phyloP scores from a whole-genome alignment of 2,329 filamentous ascomycete species.

The Shiraia bambusicola region DNA sequence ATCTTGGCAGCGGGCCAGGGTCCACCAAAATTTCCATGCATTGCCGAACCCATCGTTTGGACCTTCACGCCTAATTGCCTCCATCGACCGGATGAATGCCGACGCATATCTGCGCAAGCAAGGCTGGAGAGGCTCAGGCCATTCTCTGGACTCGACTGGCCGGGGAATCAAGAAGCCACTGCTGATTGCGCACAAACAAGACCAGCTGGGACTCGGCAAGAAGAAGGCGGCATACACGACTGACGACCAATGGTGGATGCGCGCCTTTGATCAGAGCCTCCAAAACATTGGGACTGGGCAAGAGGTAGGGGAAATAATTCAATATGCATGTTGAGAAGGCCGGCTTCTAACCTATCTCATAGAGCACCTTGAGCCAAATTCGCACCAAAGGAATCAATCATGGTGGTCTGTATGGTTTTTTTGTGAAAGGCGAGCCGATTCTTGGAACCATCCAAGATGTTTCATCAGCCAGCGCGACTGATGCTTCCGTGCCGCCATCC shows the following conservation, averaged over 20 bases:
- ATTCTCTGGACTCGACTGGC: conserved; percentile 76
- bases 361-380: conserved; percentile 56
- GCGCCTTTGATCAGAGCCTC: conserved; percentile 87
- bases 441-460: conserved; percentile 64
- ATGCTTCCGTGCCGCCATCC: conserved; percentile 18
- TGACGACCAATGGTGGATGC: conserved; percentile 93
- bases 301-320: conserved; percentile 16
- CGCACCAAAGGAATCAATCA: conserved; percentile 50
- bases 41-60: conserved; percentile 1
- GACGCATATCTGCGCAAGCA: conserved; percentile 79
- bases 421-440: conserved; percentile 79
- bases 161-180: conserved; percentile 82
- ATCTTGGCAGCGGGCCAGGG: conserved; percentile 2
- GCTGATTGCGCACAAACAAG: conserved; percentile 77
- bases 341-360: conserved; percentile 42
- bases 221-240: conserved; percentile 59
- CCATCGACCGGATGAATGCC: conserved; percentile 67
- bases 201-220: conserved; percentile 78
- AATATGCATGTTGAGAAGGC: too few relatives aligned
- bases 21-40: conserved; percentile 20
- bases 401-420: conserved; percentile 74
- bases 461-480: conserved; percentile 19
- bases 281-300: conserved; percentile 58
- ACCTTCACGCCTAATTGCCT: conserved; percentile 1
- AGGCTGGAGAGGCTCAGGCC: conserved; percentile 87